Base-by-base conservation (phyloP, 2,329 filamentous ascomycete genomes). In the Leptographium lundbergii region DNA sequence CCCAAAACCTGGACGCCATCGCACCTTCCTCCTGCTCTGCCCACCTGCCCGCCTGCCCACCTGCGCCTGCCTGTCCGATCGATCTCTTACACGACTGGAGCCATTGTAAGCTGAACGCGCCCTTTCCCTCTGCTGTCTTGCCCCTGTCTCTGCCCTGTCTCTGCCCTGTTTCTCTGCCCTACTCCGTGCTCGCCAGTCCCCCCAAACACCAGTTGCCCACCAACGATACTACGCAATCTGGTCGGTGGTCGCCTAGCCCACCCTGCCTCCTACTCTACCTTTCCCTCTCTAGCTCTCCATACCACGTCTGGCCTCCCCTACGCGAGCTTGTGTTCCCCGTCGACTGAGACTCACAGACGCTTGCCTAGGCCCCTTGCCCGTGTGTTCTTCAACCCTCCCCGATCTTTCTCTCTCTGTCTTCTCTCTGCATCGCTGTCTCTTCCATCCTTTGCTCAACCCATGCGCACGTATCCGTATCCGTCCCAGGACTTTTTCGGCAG, bases 281-380 rank as follows among this genome's bases (percentile, higher is more conserved):
- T 25, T 32, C n/a, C 11, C 27, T 47, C 29, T 19, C 57, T 39
- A 27, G 7, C 24, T 25, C 50, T 27, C 24, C 27, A 32, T 22
- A 6, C 50, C 47, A 42, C 39, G 39, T 42, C 39, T 42, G 32
- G 6, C 52, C 52, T 50, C 42, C 36, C 52, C 57, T 59, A 63
- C 62, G 60, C 62, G 59, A 63, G 60, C 61, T 59, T 61, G 61
- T 63, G 58, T 54, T 53, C 58, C 61, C 56, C 53, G 10, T 51
- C 59, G 47, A 55, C 59, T 59, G 62, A 63, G 60, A 62, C 60
- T 47, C 50, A 10, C 53, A 56, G 48, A n/a, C 47, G 54, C 48
- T 56, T 56, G 36, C 53, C 57, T 56, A 27, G 39, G 53, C 45
- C 56, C 56, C 54, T 24, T 39, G 56, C 36, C 17, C 56, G 32